A percentile compares a stretch with the other conserved stretches of the same genome.
Evolutionary conservation across 108 stramenopile species (phyloP).

Genomic region (Discostella stelligeroides): DNA sequence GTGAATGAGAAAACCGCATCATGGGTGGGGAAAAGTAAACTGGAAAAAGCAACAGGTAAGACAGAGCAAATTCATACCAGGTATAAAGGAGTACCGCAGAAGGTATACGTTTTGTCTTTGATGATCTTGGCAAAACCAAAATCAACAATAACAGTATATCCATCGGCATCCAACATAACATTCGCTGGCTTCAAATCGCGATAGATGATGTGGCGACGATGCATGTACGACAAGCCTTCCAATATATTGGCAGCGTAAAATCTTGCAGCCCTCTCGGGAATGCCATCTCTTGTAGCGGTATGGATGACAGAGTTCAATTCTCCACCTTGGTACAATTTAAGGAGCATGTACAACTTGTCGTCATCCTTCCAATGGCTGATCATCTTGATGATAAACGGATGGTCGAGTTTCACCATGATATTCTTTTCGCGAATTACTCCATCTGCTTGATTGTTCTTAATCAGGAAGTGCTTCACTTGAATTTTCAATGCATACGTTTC

Average conservation of each 20-base stretch:
- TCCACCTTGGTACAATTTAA: constrained; percentile 87
- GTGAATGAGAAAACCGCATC: too few species aligned
- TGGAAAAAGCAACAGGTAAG: too few species aligned
- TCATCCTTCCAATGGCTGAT: constrained; percentile 82
- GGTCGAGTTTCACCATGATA: constrained; percentile 86
- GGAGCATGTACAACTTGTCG: constrained; percentile 84
- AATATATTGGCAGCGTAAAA: constrained; percentile 84
- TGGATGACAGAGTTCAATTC: constrained; percentile 85
- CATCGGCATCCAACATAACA: constrained; percentile 84
- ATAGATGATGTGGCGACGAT: constrained; percentile 86
- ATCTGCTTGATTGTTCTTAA: constrained; percentile 82
- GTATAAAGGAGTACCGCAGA: constrained; percentile 97
- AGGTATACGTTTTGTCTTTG: constrained; percentile 85
- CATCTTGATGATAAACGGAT: constrained; percentile 93
- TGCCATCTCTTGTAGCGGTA: constrained; percentile 56
- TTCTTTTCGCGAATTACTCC: constrained; percentile 78
- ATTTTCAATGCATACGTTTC: constrained; percentile 87
- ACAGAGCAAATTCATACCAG: too few species aligned
- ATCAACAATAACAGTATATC: constrained; percentile 92
- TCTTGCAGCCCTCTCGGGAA: constrained; percentile 61
- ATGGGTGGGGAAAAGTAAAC: too few species aligned
- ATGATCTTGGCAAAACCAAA: constrained; percentile 92
- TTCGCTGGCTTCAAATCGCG: constrained; percentile 98
- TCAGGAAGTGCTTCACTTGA: constrained; percentile 83
- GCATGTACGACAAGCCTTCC: constrained; percentile 68